Conservation (phyloP, 2,329 filamentous ascomycete genomes). For the Rutstroemia sp. region DNA sequence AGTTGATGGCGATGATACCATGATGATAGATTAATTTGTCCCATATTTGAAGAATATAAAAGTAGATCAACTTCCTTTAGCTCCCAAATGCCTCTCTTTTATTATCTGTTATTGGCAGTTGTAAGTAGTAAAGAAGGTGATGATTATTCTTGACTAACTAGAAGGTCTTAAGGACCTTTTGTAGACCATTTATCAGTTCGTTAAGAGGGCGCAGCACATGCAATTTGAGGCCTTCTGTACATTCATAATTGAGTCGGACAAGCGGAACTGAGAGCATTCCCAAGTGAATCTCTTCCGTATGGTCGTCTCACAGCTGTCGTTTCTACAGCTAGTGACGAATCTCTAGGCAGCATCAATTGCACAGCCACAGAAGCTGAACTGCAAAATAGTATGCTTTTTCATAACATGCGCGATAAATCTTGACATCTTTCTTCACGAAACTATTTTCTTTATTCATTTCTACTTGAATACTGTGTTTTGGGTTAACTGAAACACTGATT, state of each 20-base stretch:
- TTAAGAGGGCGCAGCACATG: too few relatives aligned
- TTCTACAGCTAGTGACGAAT: neutral
- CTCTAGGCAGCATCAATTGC: neutral
- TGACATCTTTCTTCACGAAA: too few relatives aligned
- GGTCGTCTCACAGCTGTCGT: too few relatives aligned
- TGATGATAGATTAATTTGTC: slow-evolving; percentile 54
- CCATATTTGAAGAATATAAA: neutral
- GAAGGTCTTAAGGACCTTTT: too few relatives aligned
- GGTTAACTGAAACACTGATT: neutral
- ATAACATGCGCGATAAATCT: too few relatives aligned
- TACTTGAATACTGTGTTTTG: neutral
- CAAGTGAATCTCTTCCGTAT: too few relatives aligned
- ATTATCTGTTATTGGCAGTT: neutral
- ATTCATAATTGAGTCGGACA: too few relatives aligned
- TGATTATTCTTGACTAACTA: too few relatives aligned
- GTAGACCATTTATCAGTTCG: too few relatives aligned
- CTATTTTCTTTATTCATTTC: neutral
- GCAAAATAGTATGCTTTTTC: too few relatives aligned
- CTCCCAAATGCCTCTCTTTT: neutral
- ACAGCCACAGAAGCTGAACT: neutral
- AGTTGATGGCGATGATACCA: slow-evolving; percentile 81
- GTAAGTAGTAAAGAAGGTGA: neutral
- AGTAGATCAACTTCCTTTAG: neutral
- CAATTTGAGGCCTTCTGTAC: too few relatives aligned
- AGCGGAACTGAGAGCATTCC: too few relatives aligned